These are phyloP conservation scores for Neurospora sp. DNA, from an alignment of 495 filamentous ascomycete genomes.

Conservation along the genomic window DNA sequence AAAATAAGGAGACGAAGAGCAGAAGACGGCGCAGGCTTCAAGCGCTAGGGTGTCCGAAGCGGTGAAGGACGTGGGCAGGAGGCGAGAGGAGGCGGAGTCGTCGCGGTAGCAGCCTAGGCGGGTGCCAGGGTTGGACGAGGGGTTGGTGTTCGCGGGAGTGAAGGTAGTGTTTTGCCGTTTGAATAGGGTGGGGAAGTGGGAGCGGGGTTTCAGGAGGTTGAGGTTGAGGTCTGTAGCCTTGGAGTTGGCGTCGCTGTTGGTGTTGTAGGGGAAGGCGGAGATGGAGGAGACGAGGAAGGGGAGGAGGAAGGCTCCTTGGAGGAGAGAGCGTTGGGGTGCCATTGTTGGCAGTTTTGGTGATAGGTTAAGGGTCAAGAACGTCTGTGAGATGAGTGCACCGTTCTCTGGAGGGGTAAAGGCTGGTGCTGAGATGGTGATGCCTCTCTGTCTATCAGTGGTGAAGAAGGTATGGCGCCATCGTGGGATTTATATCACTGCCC, in stretches of 20 bases:
- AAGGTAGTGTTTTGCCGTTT: neutral
- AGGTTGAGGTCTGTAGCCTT: neutral
- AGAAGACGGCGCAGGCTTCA: conserved; percentile 43
- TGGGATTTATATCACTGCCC: neutral
- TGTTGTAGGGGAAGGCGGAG: neutral
- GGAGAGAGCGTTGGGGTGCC: neutral
- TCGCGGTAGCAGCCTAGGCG: conserved; percentile 24
- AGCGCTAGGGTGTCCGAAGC: conserved; percentile 37
- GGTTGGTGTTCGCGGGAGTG: neutral
- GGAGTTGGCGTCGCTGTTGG: neutral
- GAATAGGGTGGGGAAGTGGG: neutral
- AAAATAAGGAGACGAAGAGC: conserved; percentile 21
- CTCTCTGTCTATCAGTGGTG: neutral
- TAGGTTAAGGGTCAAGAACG: neutral
- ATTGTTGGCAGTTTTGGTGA: neutral
- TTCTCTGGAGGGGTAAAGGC: neutral
- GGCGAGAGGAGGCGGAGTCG: conserved; percentile 28
- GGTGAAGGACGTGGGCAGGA: conserved; percentile 36
- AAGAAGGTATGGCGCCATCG: neutral
- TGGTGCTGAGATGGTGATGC: neutral
- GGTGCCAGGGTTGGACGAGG: conserved; percentile 1
- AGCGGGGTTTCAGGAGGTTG: neutral
- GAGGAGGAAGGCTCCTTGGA: neutral
- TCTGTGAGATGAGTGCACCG: neutral
- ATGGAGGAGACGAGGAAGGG: neutral